Conservation (phyloP, 2,329 filamentous ascomycete species). For the Talaromyces verruculosus region DNA sequence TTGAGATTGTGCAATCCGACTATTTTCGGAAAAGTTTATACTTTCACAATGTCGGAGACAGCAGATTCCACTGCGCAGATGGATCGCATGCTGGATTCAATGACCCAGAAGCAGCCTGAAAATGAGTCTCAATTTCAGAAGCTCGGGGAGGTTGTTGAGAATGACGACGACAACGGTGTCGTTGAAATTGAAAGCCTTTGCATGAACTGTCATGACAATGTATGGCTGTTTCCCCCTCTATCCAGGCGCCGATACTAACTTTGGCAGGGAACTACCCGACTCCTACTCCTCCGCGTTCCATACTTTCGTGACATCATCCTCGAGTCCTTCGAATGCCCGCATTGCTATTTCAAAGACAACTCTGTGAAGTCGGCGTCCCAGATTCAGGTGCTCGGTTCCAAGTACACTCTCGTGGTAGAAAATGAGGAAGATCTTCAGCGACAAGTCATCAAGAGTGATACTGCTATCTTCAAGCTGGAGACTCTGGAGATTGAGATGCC, state of each 20-base stretch:
- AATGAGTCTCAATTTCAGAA: conserved; percentile 40
- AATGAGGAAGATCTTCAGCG: conserved; percentile 72
- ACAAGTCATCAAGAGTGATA: conserved; percentile 90
- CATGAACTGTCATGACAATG: conserved; percentile 83
- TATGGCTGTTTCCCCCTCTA: conserved; percentile 36
- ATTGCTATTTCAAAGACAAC: conserved; percentile 87
- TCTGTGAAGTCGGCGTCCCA: conserved; percentile 90
- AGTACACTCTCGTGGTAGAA: conserved; percentile 79
- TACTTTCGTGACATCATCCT: conserved; percentile 97
- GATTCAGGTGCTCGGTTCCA: conserved; percentile 83
- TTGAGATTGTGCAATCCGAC: background rate
- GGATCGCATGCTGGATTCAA: conserved; percentile 22
- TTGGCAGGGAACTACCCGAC: conserved; percentile 73
- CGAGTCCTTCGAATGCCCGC: conserved; percentile 91
- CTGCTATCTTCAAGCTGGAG: conserved; percentile 79
- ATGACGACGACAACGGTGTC: conserved; percentile 44
- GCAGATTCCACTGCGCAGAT: conserved; percentile 19
- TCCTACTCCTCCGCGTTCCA: conserved; percentile 88
- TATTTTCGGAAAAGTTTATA: background rate
- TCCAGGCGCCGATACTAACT: conserved; percentile 19
- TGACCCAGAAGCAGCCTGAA: conserved; percentile 20
- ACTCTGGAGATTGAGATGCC: conserved; percentile 93
- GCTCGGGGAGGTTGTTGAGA: conserved; percentile 40
- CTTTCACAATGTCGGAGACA: conserved; percentile 20
- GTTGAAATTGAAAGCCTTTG: conserved; percentile 67